Conservation (phyloP, 2,329 filamentous ascomycete species). For the Chaetomiaceae sp. region DNA sequence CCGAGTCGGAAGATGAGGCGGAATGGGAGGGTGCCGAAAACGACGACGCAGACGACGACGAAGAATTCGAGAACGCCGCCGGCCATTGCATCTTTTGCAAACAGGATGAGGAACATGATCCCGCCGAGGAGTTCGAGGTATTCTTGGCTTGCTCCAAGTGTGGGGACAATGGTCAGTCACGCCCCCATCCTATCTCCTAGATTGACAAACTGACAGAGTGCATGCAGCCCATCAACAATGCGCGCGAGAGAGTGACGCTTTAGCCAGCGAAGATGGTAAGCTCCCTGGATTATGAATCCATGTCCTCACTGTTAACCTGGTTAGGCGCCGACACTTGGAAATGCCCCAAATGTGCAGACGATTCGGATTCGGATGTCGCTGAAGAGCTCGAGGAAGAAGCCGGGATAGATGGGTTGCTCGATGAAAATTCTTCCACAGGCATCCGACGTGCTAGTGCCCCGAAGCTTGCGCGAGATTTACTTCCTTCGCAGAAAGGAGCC, state of each 20-base stretch:
- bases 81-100: slow-evolving; percentile 68
- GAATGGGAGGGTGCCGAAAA: slow-evolving; percentile 55
- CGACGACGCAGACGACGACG: slow-evolving; percentile 52
- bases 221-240: slow-evolving; percentile 83
- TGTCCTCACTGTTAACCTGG: slow-evolving; percentile 24
- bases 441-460: slow-evolving; percentile 55
- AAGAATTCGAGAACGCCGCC: slow-evolving; percentile 51
- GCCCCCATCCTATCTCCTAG: slow-evolving; percentile 11
- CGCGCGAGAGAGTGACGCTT: slow-evolving; percentile 65
- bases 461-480: slow-evolving; percentile 65
- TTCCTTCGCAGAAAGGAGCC: slow-evolving; percentile 63
- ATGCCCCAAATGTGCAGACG: slow-evolving; percentile 46
- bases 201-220: slow-evolving; percentile 27
- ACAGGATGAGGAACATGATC: slow-evolving; percentile 77
- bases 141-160: slow-evolving; percentile 74
- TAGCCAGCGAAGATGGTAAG: slow-evolving; percentile 59
- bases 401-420: slow-evolving; percentile 20
- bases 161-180: slow-evolving; percentile 71
- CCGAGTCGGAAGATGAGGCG: slow-evolving; percentile 53
- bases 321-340: slow-evolving; percentile 45
- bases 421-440: slow-evolving; percentile 36
- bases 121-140: slow-evolving; percentile 73
- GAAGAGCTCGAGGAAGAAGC: slow-evolving; percentile 32
- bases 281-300: too few relatives aligned
- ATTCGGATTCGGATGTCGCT: slow-evolving; percentile 25